Base-by-base conservation (phyloP, 2,329 filamentous ascomycete species). In the Trichoderma sp. region DNA sequence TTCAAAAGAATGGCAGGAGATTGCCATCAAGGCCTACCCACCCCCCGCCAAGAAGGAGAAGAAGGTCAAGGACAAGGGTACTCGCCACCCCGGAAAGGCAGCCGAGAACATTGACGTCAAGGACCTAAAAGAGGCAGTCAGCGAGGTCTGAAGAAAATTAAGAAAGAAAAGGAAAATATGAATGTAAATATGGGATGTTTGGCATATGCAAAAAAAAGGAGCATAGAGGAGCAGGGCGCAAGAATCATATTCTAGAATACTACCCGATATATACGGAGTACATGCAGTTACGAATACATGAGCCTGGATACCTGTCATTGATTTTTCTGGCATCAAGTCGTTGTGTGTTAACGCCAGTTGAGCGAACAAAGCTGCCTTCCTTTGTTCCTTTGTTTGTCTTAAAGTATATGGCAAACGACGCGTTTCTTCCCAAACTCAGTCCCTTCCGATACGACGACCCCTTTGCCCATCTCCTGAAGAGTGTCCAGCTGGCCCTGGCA, bases 1-100 rank as follows among this genome's bases (percentile, higher is more conserved):
- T 0, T 91, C 87, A 0, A 76, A 86, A 35, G 93, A 94, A 76
- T 98, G 94, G 94, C 91, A 97, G 81, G 80, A 81, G 8, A 75
- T 81, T 66, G 87, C 90, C 62, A 78, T 87, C 64, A 90, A 91
- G 78, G 96, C 94, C 35, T 99, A 98, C 86, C 96, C 96, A 21
- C 88, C 88, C 1, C 78, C 79, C 0, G 73, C 88, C 73, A 90
- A 93, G 83, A 92, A 93, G 81, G 88, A 87, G 74, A 91, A 92
- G 84, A 92, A 92, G 82, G 84, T 85, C 71, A 96, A 94, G 85
- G 88, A 94, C 75, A 90, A 91, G 81, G 92, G 92, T 1, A 86
- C 87, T 1, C 85, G 87, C 70, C 86, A 89, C 76, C 90, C 89
- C 0, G 87, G 86, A 27, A 67, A 67, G 8, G 14, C 27, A 35